Evolutionary conservation across 139 green algal species (phyloP).

Genomic region (Tetradesmus obliquus): DNA sequence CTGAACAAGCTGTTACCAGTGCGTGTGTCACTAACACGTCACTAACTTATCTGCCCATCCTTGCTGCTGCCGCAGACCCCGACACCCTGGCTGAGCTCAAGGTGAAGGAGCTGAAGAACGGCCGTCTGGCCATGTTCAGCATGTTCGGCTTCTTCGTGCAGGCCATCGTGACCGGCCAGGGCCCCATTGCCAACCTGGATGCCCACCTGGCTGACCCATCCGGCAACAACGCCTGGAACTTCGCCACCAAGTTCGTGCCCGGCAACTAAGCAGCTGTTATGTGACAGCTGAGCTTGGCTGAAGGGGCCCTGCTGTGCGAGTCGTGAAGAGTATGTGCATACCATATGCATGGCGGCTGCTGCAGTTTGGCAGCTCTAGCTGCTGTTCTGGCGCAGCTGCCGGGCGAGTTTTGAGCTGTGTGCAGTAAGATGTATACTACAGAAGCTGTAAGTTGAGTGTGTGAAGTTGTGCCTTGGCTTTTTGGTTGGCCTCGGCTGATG

Average conservation of each 20-base stretch:
- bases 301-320: background rate
- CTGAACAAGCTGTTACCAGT: too few relatives aligned
- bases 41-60: too few relatives aligned
- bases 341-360: background rate
- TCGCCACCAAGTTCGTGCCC: constrained; percentile 52
- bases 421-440: constrained; percentile 1
- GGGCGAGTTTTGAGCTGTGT: background rate
- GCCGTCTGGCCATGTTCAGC: constrained; percentile 63
- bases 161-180: constrained; percentile 84
- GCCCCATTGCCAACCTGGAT: constrained; percentile 55
- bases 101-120: constrained; percentile 96
- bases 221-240: constrained; percentile 49
- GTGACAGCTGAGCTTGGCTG: background rate
- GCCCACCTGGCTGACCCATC: constrained; percentile 49
- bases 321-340: background rate
- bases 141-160: constrained; percentile 69
- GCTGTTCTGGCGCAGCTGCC: background rate
- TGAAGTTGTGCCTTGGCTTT: background rate
- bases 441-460: background rate
- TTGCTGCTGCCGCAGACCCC: constrained; percentile 78
- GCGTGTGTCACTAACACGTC: too few relatives aligned
- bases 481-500: background rate
- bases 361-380: background rate
- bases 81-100: constrained; percentile 81
- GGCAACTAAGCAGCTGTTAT: constrained; percentile 42